Evolutionary conservation across 2,329 filamentous ascomycete species (phyloP).

Genomic region (Magnaporthiopsis rhizophila): DNA sequence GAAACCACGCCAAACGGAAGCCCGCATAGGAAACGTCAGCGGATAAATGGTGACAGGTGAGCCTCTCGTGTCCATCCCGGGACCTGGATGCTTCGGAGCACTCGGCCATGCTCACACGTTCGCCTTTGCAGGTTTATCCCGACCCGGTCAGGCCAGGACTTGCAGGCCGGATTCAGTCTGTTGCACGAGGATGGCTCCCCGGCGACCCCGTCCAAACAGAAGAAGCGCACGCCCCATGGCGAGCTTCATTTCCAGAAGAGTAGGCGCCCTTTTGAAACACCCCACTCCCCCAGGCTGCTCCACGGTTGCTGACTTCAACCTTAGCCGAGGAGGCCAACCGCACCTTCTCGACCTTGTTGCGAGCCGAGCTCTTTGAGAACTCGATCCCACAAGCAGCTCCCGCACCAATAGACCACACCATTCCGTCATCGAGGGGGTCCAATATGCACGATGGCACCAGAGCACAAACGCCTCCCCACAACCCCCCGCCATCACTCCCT

Average conservation of each 20-base stretch:
- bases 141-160: constrained; percentile 83
- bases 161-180: constrained; percentile 86
- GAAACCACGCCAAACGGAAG: constrained; percentile 46
- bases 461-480: constrained; percentile 73
- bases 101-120: constrained; percentile 6
- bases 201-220: constrained; percentile 77
- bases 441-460: constrained; percentile 58
- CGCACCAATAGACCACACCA: constrained; percentile 48
- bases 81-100: too few relatives aligned
- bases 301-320: constrained; percentile 4
- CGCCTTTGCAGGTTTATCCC: constrained; percentile 71
- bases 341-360: constrained; percentile 80
- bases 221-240: constrained; percentile 77
- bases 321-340: constrained; percentile 86
- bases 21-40: constrained; percentile 50
- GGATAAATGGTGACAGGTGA: constrained; percentile 56
- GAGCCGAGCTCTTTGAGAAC: constrained; percentile 86
- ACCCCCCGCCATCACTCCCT: constrained; percentile 55
- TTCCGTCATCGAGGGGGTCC: constrained; percentile 43
- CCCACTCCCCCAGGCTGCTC: neutral
- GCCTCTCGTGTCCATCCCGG: constrained; percentile 11
- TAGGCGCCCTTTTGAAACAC: constrained; percentile 33
- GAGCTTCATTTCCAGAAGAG: constrained; percentile 93
- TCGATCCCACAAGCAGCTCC: constrained; percentile 76
- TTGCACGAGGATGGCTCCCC: constrained; percentile 90